A percentile compares a stretch with the other conserved stretches of the same genome.
Conservation (phyloP, 2,329 filamentous ascomycete species). For the Fusarium concolor region DNA sequence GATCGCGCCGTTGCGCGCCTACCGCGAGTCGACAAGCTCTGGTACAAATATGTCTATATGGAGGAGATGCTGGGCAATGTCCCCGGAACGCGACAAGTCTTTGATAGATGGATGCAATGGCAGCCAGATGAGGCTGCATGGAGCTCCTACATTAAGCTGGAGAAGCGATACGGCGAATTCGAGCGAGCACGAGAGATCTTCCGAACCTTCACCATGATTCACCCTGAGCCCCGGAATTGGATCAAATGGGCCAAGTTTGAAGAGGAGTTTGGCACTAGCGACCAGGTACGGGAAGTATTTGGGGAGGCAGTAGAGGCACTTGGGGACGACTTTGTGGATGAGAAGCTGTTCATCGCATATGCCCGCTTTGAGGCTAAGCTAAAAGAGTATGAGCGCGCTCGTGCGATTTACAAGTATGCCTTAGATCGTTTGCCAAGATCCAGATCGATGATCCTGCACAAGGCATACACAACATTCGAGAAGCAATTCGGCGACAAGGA, state of each 20-base stretch:
- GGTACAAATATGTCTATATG: slow-evolving; percentile 99
- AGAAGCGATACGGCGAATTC: slow-evolving; percentile 94
- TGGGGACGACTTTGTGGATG: slow-evolving; percentile 95
- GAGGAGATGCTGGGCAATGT: slow-evolving; percentile 98
- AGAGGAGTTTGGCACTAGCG: slow-evolving; percentile 92
- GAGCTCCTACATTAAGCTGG: slow-evolving; percentile 95
- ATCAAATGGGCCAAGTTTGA: slow-evolving; percentile 99
- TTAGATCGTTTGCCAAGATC: slow-evolving; percentile 91
- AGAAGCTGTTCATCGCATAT: slow-evolving; percentile 94
- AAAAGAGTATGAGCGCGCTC: slow-evolving; percentile 92
- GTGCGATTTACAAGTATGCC: slow-evolving; percentile 97
- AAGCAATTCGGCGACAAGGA: slow-evolving; percentile 96
- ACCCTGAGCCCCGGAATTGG: slow-evolving; percentile 96
- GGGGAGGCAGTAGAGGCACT: slow-evolving; percentile 88
- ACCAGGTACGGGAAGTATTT: slow-evolving; percentile 91
- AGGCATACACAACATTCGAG: slow-evolving; percentile 96
- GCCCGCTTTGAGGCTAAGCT: slow-evolving; percentile 94
- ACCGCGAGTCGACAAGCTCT: slow-evolving; percentile 92
- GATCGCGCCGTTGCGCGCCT: slow-evolving; percentile 94
- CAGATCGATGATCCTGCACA: slow-evolving; percentile 86
- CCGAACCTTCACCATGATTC: slow-evolving; percentile 88
- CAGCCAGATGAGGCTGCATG: slow-evolving; percentile 96
- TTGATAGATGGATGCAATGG: slow-evolving; percentile 99
- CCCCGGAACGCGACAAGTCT: slow-evolving; percentile 89
- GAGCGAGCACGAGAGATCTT: slow-evolving; percentile 92